phyloP scores from a whole-genome alignment of 2,329 filamentous ascomycete genomes.

The Pseudogymnoascus sp. region DNA sequence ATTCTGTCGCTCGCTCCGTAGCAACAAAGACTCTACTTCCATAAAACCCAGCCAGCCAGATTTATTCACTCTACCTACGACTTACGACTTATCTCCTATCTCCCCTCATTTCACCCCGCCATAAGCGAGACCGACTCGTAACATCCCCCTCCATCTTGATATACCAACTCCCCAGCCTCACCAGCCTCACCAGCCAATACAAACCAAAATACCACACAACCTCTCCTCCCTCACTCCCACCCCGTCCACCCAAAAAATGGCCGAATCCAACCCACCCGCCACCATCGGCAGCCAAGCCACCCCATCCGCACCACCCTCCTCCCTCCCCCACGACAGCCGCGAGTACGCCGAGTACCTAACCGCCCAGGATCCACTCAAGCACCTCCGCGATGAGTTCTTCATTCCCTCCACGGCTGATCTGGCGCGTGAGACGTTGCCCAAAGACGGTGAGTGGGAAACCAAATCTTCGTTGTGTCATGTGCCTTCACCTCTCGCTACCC shows the following conservation, averaged over 20 bases:
- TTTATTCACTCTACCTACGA: background rate
- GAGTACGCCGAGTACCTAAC: constrained; percentile 40
- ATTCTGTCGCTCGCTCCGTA: no score
- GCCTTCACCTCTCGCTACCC: no score
- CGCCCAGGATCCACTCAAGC: constrained; percentile 48
- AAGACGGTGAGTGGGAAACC: background rate
- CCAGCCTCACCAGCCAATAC: background rate
- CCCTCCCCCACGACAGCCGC: constrained; percentile 7
- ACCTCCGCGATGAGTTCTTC: constrained; percentile 62
- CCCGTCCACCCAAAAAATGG: background rate
- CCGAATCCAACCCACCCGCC: background rate
- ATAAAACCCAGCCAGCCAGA: background rate
- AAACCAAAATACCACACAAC: no score
- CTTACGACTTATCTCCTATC: background rate
- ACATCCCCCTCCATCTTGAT: background rate
- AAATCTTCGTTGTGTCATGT: background rate
- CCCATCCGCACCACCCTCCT: background rate
- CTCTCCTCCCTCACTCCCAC: background rate
- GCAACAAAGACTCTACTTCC: no score
- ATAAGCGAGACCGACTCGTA: background rate
- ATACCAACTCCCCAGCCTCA: background rate
- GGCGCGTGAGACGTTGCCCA: constrained; percentile 36
- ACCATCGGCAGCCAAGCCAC: background rate
- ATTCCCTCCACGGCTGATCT: constrained; percentile 68
- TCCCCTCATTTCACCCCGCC: background rate